These are phyloP conservation scores for Cicer cuneatum DNA, from an alignment of 306 rosid genomes.

Conservation along the genomic window DNA sequence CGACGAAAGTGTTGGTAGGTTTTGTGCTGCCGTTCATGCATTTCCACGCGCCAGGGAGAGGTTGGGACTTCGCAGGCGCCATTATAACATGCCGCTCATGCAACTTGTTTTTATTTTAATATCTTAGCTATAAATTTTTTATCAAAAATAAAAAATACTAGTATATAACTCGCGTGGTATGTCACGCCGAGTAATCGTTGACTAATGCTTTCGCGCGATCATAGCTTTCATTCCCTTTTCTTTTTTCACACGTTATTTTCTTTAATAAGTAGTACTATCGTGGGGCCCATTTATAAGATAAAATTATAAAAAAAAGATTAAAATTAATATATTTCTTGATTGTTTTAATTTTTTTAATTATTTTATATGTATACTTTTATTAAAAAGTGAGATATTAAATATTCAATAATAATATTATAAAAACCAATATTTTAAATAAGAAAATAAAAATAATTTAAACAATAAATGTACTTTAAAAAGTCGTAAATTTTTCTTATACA, in stretches of 20 bases:
- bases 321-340: no score
- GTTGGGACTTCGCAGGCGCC: neutral
- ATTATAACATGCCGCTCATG: neutral
- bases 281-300: no score
- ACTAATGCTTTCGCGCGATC: neutral
- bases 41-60: constrained; percentile 22
- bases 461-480: no score
- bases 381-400: no score
- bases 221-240: constrained; percentile 13
- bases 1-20: no score
- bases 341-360: no score
- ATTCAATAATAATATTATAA: no score
- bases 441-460: no score
- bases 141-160: neutral
- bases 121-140: neutral
- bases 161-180: neutral
- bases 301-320: no score
- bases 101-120: neutral
- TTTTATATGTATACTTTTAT: no score
- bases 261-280: neutral
- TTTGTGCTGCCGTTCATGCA: neutral
- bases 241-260: neutral
- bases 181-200: neutral
- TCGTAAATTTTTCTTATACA: no score
- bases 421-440: no score